Evolutionary conservation across 371 early-diverging fungal genomes (phyloP).

Genomic region (Mortierella sp.): DNA sequence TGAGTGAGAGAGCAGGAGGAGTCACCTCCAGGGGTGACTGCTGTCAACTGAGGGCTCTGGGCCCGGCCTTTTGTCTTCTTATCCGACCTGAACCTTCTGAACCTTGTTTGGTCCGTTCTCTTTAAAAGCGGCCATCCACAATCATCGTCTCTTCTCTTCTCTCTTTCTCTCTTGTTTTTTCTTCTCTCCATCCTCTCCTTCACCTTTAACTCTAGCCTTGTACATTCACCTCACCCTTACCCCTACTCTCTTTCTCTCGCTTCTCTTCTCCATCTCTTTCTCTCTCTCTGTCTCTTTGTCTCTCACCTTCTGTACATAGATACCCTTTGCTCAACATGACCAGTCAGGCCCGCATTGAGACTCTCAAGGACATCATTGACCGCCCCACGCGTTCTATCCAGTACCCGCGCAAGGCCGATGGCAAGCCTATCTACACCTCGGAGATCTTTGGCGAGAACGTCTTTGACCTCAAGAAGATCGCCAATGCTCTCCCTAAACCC

Average conservation of each 20-base stretch:
- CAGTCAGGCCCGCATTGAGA: slow-evolving; percentile 62
- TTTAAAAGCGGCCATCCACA: no score
- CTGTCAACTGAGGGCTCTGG: background rate
- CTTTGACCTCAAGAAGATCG: slow-evolving; percentile 86
- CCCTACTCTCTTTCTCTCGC: background rate
- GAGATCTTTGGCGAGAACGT: slow-evolving; percentile 94
- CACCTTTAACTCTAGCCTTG: background rate
- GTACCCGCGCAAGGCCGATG: slow-evolving; percentile 75
- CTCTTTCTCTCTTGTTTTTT: no score
- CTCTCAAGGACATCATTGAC: slow-evolving; percentile 61
- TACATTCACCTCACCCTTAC: background rate
- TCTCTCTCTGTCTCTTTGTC: background rate
- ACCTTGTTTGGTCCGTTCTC: no score
- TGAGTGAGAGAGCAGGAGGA: background rate
- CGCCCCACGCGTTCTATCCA: slow-evolving; percentile 68
- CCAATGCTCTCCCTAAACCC: slow-evolving; percentile 93
- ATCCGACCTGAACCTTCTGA: no score
- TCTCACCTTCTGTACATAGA: slow-evolving; percentile 22
- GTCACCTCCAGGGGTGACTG: background rate
- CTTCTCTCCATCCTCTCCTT: background rate
- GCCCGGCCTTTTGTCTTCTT: background rate
- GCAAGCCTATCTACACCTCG: slow-evolving; percentile 81
- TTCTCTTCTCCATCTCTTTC: background rate
- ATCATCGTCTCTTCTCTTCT: no score
- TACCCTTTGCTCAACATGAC: slow-evolving; percentile 82